phyloP scores from a whole-genome alignment of 495 filamentous ascomycete genomes.

The Glonium stellatum region DNA sequence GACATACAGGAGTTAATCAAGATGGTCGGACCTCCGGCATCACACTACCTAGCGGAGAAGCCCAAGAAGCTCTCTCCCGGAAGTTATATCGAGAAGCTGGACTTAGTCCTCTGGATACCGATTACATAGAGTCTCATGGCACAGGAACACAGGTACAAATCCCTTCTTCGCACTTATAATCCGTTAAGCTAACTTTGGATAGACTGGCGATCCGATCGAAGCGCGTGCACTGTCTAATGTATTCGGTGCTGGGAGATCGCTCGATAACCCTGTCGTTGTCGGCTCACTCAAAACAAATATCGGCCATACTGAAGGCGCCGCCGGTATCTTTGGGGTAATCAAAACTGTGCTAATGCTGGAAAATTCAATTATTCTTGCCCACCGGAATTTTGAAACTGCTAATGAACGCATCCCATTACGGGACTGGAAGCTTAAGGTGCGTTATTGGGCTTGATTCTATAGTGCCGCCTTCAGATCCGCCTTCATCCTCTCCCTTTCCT shows the following conservation, averaged over 20 bases:
- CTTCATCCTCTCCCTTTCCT: no score
- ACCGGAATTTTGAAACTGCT: constrained; percentile 25
- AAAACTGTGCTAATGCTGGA: constrained; percentile 38
- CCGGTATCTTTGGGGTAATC: constrained; percentile 36
- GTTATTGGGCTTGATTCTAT: no score
- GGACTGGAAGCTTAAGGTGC: no score
- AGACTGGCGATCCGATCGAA: neutral
- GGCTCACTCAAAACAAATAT: constrained; percentile 44
- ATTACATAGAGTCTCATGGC: neutral
- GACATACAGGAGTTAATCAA: constrained; percentile 38
- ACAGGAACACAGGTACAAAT: neutral
- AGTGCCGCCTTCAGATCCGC: no score
- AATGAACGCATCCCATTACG: constrained; percentile 4
- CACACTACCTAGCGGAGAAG: neutral
- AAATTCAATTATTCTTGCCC: constrained; percentile 36
- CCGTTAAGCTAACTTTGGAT: constrained; percentile 28
- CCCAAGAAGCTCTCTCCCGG: constrained; percentile 8
- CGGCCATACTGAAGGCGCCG: constrained; percentile 29
- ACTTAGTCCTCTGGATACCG: constrained; percentile 24
- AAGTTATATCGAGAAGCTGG: neutral
- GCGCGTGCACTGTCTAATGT: constrained; percentile 21
- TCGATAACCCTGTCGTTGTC: constrained; percentile 32
- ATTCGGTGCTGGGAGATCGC: constrained; percentile 6
- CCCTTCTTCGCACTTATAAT: constrained; percentile 12
- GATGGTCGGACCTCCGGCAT: constrained; percentile 39